Evolutionary conservation across 305 asterid genomes (phyloP), one percentile per base, ranked within the genome.

Genomic region (Petunia hybrid): DNA sequence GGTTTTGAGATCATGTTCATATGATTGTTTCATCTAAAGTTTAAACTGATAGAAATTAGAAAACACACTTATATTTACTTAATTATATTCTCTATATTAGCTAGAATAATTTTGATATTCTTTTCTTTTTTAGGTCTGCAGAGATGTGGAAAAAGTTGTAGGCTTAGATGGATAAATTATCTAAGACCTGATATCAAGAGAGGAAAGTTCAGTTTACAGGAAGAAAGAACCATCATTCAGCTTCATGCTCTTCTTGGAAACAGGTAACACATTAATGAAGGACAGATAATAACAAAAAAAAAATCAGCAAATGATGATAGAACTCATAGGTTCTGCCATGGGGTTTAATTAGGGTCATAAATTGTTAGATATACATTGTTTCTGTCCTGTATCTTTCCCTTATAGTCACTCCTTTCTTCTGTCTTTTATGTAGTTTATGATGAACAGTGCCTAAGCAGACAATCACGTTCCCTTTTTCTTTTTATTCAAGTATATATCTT

Each of bases 171-270:
- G 94, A 86, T 88, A 13, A 87, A 89, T n/a, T 87, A 90, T 73
- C 81, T 88, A 2, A 84, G 91, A 5, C 94, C 92, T 35, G 91
- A 86, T 83, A 89, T 87, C 59, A 89, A 90, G 77, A 82, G 91
- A 83, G 94, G 92, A 43, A 89, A 90, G 80, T 89, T 91, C 46
- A 85, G 83, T 57, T 1, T 86, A n/a, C 89, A 86, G 73, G 92
- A 91, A 77, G 92, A 89, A 57, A 86, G 87, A 75, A 86, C 89
- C 53, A 90, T 89, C 35, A 90, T 89, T 81, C 87, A 91, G 57
- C 92, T 89, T 56, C 94, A 89, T 80, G 90, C 92, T 12, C 91
- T 90, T 80, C 62, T 89, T 65, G 94, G 94, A 70, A 87, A 90
- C 73, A 90, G 91, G 92, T 90, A 60, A n/a, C 22, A 79, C 40